phyloP scores from a whole-genome alignment of 257 asterid genomes.

The Nemophila menziesii region DNA sequence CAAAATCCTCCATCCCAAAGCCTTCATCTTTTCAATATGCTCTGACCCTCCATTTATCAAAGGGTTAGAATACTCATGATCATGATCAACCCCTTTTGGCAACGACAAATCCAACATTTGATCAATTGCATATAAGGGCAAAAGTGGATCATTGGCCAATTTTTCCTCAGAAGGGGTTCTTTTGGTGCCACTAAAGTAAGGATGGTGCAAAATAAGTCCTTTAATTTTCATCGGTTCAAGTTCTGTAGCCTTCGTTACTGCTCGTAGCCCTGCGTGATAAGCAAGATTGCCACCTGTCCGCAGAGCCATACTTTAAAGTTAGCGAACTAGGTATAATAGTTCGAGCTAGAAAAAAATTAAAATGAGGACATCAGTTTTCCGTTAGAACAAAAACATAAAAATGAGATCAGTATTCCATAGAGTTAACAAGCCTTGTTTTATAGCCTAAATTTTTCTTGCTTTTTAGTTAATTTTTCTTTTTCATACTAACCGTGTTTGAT shows the following conservation, averaged over 20 bases:
- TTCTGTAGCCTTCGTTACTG: neutral
- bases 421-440: too few species aligned
- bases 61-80: constrained; percentile 20
- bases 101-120: constrained; percentile 16
- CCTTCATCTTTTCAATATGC: too few species aligned
- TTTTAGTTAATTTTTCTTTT: too few species aligned
- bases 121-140: constrained; percentile 14
- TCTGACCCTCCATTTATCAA: neutral
- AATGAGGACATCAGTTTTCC: too few species aligned
- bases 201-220: constrained; percentile 20
- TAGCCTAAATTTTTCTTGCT: too few species aligned
- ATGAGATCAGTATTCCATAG: too few species aligned
- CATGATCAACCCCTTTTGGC: constrained; percentile 19
- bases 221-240: constrained; percentile 11
- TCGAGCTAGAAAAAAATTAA: too few species aligned
- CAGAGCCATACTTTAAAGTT: too few species aligned
- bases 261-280: neutral
- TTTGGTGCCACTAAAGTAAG: constrained; percentile 17
- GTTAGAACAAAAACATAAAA: too few species aligned
- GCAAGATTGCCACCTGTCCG: constrained; percentile 24
- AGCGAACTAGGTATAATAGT: too few species aligned
- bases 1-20: too few species aligned
- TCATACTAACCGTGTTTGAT: too few species aligned
- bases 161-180: constrained; percentile 18
- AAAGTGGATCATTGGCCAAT: constrained; percentile 10